Base-by-base conservation (phyloP, 192 early-diverging fungal genomes). In the Coemansia furcata region DNA sequence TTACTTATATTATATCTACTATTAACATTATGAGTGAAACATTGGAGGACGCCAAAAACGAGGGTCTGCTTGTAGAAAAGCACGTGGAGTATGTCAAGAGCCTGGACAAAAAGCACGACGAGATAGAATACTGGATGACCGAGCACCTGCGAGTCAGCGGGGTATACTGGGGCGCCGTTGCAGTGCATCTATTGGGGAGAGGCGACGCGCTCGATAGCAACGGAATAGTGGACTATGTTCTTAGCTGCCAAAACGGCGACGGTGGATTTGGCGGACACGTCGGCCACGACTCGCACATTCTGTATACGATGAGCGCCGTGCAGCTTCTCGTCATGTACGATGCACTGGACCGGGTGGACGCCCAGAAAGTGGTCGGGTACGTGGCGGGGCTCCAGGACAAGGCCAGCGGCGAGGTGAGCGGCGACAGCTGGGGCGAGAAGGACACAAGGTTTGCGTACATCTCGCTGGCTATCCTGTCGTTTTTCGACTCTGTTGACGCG, bases 391-490 rank as follows among this genome's bases (percentile, higher is more conserved):
- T 89, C 21, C 91, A 95, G 60, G 65, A 89, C 40, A 76, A 73
- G 4, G 76, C 78, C 21, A 85, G 85, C 26, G 94, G 96, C 2
- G 90, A 91, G n/a, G 93, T 98, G 67, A 81, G 83, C 10, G 97
- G 97, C 12, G 97, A 99, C 76, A 75, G 79, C 12, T 98, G 92
- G 91, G 95, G 94, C 57, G 96, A 99, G 71, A 86, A 93, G 29
- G 97, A 99, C 71, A 95, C 95, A 0, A 84, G 97, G 58, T 99
- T 99, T 70, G 87, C 89, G 4, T 99, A 94, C 78, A 90, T 88
- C 57, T 89, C 95, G 2, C 37, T 99, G 9, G 91, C 89, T 3
- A 86, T 87, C 14, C 75, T 95, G 40, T 90, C 90, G n/a, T 76
- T 98, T 47, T 73, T 99, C 23, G 87, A 84, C 19, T 71, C 87